These are phyloP conservation scores for Thinopyrum elongatum DNA, from an alignment of 176 grass and related monocot species.

Conservation along the genomic window DNA sequence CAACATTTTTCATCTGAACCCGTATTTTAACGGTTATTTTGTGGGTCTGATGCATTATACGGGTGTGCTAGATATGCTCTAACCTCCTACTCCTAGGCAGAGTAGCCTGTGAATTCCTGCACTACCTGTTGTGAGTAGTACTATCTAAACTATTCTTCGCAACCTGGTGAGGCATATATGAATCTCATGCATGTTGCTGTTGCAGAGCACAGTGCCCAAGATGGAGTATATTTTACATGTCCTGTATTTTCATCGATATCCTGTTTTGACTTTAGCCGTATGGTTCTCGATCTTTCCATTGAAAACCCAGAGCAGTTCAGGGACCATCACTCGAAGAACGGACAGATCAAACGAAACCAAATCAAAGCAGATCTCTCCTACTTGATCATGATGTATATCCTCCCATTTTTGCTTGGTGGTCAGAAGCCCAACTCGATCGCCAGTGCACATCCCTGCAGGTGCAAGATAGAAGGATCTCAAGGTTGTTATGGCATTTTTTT, in stretches of 20 bases:
- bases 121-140: background rate
- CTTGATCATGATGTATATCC: background rate
- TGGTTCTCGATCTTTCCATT: background rate
- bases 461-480: background rate
- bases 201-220: background rate
- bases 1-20: too few relatives aligned
- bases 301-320: background rate
- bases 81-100: background rate
- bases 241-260: background rate
- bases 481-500: background rate
- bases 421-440: background rate
- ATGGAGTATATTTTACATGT: background rate
- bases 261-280: background rate
- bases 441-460: background rate
- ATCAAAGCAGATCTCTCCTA: constrained; percentile 1
- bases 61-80: too few relatives aligned
- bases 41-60: too few relatives aligned
- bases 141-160: background rate
- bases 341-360: background rate
- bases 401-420: background rate
- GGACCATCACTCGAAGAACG: background rate
- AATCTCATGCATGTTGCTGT: background rate
- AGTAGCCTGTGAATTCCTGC: background rate
- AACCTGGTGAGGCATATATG: background rate
- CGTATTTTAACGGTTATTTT: too few relatives aligned